Percentiles rank a stretch among this genome's conserved stretches.
These are phyloP conservation scores for Yamadazyma philogaea DNA, from an alignment of 805 yeast genomes.

Conservation along the genomic window DNA sequence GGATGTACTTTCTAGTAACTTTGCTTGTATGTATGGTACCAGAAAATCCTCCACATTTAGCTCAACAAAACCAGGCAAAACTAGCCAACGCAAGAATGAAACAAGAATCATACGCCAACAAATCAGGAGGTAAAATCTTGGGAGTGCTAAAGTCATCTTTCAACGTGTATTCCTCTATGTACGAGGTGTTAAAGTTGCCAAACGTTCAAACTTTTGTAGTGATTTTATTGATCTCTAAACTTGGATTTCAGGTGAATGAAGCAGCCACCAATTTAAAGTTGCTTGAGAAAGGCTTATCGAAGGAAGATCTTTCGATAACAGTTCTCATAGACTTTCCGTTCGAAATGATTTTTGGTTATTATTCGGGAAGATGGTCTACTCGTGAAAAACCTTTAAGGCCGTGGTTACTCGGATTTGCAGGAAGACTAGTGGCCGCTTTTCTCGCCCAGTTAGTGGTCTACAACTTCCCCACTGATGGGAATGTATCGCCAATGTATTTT, in stretches of 20 bases:
- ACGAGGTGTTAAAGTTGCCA: constrained; percentile 61
- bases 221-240: constrained; percentile 75
- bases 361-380: constrained; percentile 91
- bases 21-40: constrained; percentile 56
- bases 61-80: constrained; percentile 27
- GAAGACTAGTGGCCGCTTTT: constrained; percentile 71
- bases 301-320: constrained; percentile 90
- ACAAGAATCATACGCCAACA: constrained; percentile 26
- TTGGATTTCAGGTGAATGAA: constrained; percentile 95
- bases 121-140: constrained; percentile 11
- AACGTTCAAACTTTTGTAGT: constrained; percentile 72
- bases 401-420: constrained; percentile 85
- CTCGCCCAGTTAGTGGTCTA: constrained; percentile 72
- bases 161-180: constrained; percentile 63
- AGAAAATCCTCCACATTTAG: constrained; percentile 64
- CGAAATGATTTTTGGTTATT: constrained; percentile 91
- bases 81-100: constrained; percentile 27
- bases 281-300: constrained; percentile 85
- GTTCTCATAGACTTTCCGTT: constrained; percentile 95
- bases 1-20: constrained; percentile 58
- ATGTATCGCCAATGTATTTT: constrained; percentile 55
- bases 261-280: constrained; percentile 91
- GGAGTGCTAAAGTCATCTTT: constrained; percentile 13
- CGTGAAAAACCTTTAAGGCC: constrained; percentile 77
- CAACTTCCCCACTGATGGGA: constrained; percentile 58